Evolutionary conservation across 2,329 filamentous ascomycete species (phyloP), one percentile per base, ranked within the genome.

Genomic region (Verticillium klebahnii): DNA sequence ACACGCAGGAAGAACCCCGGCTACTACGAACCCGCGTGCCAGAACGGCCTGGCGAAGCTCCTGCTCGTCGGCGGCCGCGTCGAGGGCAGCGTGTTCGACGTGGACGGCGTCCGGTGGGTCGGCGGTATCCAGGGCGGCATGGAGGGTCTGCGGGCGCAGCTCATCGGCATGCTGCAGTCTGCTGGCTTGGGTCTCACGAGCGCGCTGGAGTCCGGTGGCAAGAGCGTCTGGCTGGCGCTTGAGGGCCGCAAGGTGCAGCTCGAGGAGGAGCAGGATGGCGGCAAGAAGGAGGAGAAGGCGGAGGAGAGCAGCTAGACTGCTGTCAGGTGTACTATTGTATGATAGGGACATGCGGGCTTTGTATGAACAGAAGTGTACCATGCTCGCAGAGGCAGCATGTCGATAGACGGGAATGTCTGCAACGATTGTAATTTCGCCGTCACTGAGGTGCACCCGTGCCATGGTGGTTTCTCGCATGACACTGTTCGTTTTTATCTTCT

Each of bases 201-300:
- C 66, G 85, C 88, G n/a, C 78, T 99, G 69, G 92, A 97, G 74
- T 88, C 90, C 60, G 87, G 91, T 57, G 84, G 89, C 63, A 92
- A 89, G 82, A 93, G 85, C 72, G 73, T 99, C 68, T 98, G 94
- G 83, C 83, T 97, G 65, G 92, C 94, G 14, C 80, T 99, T 70
- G 94, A 98, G 81, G 87, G 91, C 57, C 83, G 94, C 73, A 87
- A 88, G 76, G 86, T 81, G 57, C 89, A 94, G 78, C 75, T 99
- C 74, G 92, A 97, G 71, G 90, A 93, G 68, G 89, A 91, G 60
- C 59, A 65, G 54, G 67, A 62, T 19, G 67, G 68, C 50, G 63
- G 67, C 56, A 67, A 70, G 66, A 67, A 67, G 50, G 69, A 71
- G 64, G 69, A 68, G 61, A 70, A 71, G 62, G 62, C 58, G 31